These are phyloP conservation scores for Ceratocystis ficicola DNA, from an alignment of 2,329 filamentous ascomycete genomes.

Conservation along the genomic window DNA sequence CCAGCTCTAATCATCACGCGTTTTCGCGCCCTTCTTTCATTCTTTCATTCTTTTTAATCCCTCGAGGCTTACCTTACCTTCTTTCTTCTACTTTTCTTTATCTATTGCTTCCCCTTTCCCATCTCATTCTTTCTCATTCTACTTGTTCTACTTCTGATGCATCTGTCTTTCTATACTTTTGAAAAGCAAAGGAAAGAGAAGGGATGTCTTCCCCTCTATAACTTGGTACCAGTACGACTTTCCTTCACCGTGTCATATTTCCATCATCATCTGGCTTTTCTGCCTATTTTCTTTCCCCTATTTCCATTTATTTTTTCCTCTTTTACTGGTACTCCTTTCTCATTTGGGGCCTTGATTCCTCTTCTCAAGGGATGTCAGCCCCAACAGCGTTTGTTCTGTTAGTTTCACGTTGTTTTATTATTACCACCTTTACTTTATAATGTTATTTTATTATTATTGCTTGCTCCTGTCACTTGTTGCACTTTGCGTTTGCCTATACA, in stretches of 20 bases:
- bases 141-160: slow-evolving; percentile 9
- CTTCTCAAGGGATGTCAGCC: background rate
- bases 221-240: slow-evolving; percentile 9
- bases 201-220: background rate
- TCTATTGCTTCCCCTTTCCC: background rate
- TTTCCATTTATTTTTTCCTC: slow-evolving; percentile 5
- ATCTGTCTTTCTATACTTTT: background rate
- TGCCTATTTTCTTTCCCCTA: background rate
- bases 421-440: background rate
- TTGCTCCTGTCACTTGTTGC: too few relatives aligned
- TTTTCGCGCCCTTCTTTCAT: slow-evolving; percentile 16
- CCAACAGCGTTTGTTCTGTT: slow-evolving; percentile 8
- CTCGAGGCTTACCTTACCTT: background rate
- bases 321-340: background rate
- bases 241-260: background rate
- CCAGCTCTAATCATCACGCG: background rate
- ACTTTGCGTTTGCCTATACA: too few relatives aligned
- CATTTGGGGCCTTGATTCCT: background rate
- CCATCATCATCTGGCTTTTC: background rate
- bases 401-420: background rate
- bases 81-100: background rate
- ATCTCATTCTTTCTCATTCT: background rate
- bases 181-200: slow-evolving; percentile 10
- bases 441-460: background rate
- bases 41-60: background rate